phyloP scores from a whole-genome alignment of 805 yeast genomes.

The Hanseniaspora nectarophila region DNA sequence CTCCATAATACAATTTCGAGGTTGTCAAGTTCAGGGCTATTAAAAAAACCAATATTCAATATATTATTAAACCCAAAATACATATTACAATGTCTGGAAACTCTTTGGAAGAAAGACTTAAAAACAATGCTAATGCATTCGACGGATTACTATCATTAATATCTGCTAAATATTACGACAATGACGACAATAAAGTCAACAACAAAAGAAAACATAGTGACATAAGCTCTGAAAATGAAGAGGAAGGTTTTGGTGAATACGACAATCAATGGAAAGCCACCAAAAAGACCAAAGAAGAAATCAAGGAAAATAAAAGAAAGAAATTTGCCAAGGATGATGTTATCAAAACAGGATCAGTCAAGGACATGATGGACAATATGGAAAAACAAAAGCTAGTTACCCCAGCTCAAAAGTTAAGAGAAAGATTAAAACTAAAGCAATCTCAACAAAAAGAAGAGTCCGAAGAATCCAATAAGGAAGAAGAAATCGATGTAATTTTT shows the following conservation, averaged over 20 bases:
- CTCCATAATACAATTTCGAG: no score
- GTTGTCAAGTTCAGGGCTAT: no score
- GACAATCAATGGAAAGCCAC: conserved; percentile 73
- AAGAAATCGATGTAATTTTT: conserved; percentile 37
- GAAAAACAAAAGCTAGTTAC: conserved; percentile 16
- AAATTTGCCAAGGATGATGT: conserved; percentile 61
- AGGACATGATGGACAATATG: conserved; percentile 19
- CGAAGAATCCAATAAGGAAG: conserved; percentile 24
- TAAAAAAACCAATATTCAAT: no score
- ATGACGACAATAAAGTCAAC: conserved; percentile 51
- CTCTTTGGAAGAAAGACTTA: conserved; percentile 60
- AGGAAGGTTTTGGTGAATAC: conserved; percentile 7
- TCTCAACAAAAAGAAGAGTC: conserved; percentile 19
- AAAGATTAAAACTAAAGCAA: conserved; percentile 15
- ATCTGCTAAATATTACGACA: conserved; percentile 89
- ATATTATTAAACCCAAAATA: no score
- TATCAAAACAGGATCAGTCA: conserved; percentile 16
- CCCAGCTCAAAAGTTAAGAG: conserved; percentile 16
- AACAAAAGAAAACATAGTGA: conserved; percentile 29
- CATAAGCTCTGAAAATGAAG: conserved; percentile 1
- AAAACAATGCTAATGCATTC: conserved; percentile 69
- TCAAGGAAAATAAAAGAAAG: conserved; percentile 46
- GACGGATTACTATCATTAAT: conserved; percentile 80
- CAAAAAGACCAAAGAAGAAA: conserved; percentile 58
- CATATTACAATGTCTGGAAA: conserved; percentile 39